Evolutionary conservation across 164 flowering plant species (phyloP).

Genomic region (Berberis vulgaris): DNA sequence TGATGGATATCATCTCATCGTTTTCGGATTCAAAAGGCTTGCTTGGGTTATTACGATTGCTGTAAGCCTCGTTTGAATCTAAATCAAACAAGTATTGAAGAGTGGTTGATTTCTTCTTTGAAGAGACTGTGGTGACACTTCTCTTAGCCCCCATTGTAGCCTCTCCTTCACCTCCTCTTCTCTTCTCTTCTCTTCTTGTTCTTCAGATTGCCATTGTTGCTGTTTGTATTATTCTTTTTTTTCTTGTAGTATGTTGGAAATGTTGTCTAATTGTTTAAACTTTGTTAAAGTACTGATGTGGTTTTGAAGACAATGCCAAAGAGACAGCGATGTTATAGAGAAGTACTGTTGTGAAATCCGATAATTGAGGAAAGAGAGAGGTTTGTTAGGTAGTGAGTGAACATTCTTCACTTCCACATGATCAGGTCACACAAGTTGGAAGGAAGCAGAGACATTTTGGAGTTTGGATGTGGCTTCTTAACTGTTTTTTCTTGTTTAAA

Average conservation of each 20-base stretch:
- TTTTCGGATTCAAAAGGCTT: conserved; percentile 19
- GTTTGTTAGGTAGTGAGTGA: conserved; percentile 4
- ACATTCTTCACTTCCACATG: neutral
- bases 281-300: neutral
- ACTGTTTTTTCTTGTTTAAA: no score
- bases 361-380: conserved; percentile 8
- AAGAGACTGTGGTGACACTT: conserved; percentile 22
- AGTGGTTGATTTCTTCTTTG: conserved; percentile 32
- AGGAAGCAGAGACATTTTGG: neutral
- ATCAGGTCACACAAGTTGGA: neutral
- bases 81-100: conserved; percentile 43
- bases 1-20: conserved; percentile 40
- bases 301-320: conserved; percentile 1
- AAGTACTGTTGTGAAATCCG: conserved; percentile 15
- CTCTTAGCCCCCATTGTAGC: conserved; percentile 27
- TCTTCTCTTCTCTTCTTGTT: conserved; percentile 4
- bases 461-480: no score
- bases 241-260: neutral
- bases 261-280: neutral
- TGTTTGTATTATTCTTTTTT: neutral
- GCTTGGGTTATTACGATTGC: neutral
- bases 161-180: neutral
- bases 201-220: neutral
- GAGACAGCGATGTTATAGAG: conserved; percentile 19
- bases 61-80: conserved; percentile 21